Evolutionary conservation across 2,329 filamentous ascomycete genomes (phyloP).

Genomic region (Xylaria sp.): DNA sequence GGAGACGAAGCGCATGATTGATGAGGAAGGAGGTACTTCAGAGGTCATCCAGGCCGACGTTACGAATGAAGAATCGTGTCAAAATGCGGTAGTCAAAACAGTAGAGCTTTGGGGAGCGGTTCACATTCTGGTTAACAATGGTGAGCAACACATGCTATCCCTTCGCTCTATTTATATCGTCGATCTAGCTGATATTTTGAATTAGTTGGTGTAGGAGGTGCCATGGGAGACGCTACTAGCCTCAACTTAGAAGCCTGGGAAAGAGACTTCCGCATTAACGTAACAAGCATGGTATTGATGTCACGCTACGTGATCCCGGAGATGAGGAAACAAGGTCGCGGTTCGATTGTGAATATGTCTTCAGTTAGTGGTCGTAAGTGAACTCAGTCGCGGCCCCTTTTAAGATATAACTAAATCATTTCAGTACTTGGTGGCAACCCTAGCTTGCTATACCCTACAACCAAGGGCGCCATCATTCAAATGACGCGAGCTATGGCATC

Average conservation of each 20-base stretch:
- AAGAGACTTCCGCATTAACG: conserved; percentile 49
- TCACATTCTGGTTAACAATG: conserved; percentile 47
- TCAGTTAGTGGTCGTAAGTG: conserved; percentile 46
- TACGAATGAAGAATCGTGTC: conserved; percentile 42
- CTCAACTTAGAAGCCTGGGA: conserved; percentile 49
- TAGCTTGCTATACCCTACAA: conserved; percentile 49
- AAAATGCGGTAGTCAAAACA: conserved; percentile 38
- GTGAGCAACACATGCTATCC: conserved; percentile 26
- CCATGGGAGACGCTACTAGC: conserved; percentile 46
- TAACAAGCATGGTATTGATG: conserved; percentile 53
- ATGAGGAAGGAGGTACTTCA: conserved; percentile 43
- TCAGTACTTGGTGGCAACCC: conserved; percentile 45
- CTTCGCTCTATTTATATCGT: not conserved
- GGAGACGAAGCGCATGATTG: conserved; percentile 48
- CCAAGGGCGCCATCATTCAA: conserved; percentile 49
- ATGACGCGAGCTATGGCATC: conserved; percentile 41
- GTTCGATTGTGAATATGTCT: conserved; percentile 52
- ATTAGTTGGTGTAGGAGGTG: conserved; percentile 51
- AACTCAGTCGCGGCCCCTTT: not conserved
- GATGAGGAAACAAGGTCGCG: conserved; percentile 50
- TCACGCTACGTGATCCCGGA: conserved; percentile 46
- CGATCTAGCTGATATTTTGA: not conserved
- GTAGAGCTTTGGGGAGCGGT: conserved; percentile 43
- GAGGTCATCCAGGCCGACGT: conserved; percentile 45
- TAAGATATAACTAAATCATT: not conserved